Conservation (phyloP, 2,329 filamentous ascomycete genomes). For the Trichoderma arundinaceum region DNA sequence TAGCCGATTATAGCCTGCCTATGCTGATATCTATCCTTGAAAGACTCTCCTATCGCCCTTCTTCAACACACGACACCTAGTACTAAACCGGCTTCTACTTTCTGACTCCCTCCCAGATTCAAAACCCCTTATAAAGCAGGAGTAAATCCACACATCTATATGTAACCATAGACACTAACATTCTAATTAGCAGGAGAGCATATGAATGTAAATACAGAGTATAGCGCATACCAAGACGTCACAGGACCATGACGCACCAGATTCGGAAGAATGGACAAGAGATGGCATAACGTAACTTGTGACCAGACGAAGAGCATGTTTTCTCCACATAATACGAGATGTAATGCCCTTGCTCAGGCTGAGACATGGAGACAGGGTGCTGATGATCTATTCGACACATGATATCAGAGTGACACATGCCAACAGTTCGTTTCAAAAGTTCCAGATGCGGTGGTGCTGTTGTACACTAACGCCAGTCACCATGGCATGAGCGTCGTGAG, state of each 20-base stretch:
- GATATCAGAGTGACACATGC: constrained; percentile 14
- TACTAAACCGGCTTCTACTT: too few species aligned
- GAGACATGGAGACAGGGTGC: neutral
- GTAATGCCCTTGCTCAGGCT: neutral
- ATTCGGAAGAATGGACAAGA: neutral
- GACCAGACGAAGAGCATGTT: neutral
- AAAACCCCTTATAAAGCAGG: too few species aligned
- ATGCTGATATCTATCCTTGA: too few species aligned
- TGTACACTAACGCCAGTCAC: neutral
- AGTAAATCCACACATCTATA: too few species aligned
- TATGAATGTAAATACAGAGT: neutral
- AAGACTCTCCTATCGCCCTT: too few species aligned
- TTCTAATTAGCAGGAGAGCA: neutral
- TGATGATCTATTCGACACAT: neutral
- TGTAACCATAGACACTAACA: too few species aligned
- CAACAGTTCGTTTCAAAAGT: neutral
- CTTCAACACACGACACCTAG: too few species aligned
- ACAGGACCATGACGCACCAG: neutral
- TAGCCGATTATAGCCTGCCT: too few species aligned
- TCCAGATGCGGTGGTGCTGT: constrained; percentile 3
- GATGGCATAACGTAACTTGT: constrained; percentile 16
- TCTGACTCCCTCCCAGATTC: too few species aligned
- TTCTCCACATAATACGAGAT: constrained; percentile 1
- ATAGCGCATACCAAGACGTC: constrained; percentile 11
- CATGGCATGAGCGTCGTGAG: neutral